Evolutionary conservation across 306 rosid species (phyloP).

Genomic region (Ormosia semicastrata): DNA sequence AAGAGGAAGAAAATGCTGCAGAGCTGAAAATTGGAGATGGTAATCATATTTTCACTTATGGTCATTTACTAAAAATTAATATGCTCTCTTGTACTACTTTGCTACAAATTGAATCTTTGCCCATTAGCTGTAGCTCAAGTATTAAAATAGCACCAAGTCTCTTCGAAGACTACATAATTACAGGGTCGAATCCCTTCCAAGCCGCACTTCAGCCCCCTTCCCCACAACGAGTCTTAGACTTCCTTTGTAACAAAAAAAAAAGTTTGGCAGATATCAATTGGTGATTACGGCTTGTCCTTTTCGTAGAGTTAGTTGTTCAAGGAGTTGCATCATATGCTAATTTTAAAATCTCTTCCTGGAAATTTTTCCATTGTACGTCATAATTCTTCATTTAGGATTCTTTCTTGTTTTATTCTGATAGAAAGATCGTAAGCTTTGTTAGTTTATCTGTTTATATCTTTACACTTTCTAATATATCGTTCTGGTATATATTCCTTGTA

Average conservation of each 20-base stretch:
- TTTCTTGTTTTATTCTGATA: too few species aligned
- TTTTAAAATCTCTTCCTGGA: background rate
- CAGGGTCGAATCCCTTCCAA: too few species aligned
- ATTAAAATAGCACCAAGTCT: too few species aligned
- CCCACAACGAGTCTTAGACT: too few species aligned
- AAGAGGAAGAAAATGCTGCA: slow-evolving; percentile 94
- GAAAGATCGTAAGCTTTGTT: too few species aligned
- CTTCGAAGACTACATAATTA: too few species aligned
- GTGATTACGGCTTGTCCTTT: background rate
- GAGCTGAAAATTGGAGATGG: slow-evolving; percentile 98
- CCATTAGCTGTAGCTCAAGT: background rate
- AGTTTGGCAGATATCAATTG: background rate
- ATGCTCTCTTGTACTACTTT: background rate
- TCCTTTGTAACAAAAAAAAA: too few species aligned
- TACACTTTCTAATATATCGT: too few species aligned
- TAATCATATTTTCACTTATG: slow-evolving; percentile 10
- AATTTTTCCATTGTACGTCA: background rate
- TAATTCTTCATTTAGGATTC: background rate
- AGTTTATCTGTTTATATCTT: too few species aligned
- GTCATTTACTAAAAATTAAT: background rate
- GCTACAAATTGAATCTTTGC: background rate
- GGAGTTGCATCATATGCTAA: background rate
- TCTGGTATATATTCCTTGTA: too few species aligned
- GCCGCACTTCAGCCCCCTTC: too few species aligned
- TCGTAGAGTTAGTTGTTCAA: background rate